Evolutionary conservation across 2,329 filamentous ascomycete genomes (phyloP), one percentile per base, ranked within the genome.

Genomic region (Stenocarpella maydis): DNA sequence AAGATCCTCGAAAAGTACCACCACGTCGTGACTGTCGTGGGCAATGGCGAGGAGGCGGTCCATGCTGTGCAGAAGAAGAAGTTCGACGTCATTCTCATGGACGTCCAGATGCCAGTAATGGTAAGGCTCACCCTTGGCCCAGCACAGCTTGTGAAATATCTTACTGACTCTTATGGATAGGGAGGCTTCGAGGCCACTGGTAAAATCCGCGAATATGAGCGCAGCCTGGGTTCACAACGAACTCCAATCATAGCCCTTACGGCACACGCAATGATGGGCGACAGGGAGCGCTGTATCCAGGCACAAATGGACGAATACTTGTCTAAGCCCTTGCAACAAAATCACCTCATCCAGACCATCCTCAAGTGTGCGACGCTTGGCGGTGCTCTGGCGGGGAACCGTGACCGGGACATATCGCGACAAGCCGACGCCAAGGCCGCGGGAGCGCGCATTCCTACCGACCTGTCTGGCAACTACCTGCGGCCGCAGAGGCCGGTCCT

Each of bases 101-200:
- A 99, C 78, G 96, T 99, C 21, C 96, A 98, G 79, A 99, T 99
- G 96, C 96, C 96, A n/a, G 92, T 98, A 76, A 98, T 98, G 95
- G 91, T 92, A 82, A 83, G 89, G 71, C 21, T 69, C 45, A 69
- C 21, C 41, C n/a, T 31, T 28, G 19, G 21, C 26, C 54, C 39
- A 63, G 69, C 49, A n/a, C 43, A 28, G 24, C 60, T 14, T 52
- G 10, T 37, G 31, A n/a, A 69, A 64, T 73, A 19, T 72, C 75
- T 53, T 65, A 71, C 80, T 87, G 78, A 87, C 77, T 55, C 8
- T 4, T 21, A 12, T 28, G 14, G 39, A 12, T 69, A 92, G 91
- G 96, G 96, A 78, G 96, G 96, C 53, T 98, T 99, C 78, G 96
- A 99, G 82, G 95, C 96, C 17, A 99, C 96, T 5, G 93, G 91